Percentiles rank a stretch among this genome's conserved stretches.
phyloP scores from a whole-genome alignment of 73 alveolate genomes.

The Paramecium octaurelia region DNA sequence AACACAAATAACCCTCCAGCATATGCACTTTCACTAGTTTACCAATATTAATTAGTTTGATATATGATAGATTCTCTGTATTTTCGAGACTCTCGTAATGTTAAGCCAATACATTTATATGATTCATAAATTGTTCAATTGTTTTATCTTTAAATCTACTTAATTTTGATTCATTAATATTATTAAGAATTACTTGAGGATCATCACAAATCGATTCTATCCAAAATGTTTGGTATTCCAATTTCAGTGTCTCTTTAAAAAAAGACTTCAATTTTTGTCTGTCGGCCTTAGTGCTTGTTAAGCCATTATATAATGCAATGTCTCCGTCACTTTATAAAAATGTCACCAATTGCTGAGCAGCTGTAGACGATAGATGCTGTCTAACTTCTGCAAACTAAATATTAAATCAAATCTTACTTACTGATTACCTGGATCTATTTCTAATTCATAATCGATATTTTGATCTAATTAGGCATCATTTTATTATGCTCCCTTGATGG shows the following conservation, averaged over 20 bases:
- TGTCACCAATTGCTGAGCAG: constrained; percentile 38
- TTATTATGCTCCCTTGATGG: not conserved
- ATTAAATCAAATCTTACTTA: not conserved
- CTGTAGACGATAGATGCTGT: constrained; percentile 42
- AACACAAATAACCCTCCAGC: constrained; percentile 46
- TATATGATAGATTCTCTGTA: constrained; percentile 12
- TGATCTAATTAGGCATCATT: constrained; percentile 5
- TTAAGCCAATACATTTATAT: constrained; percentile 39
- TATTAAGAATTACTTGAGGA: constrained; percentile 47
- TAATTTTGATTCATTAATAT: constrained; percentile 56
- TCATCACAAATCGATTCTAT: constrained; percentile 62
- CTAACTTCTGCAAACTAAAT: not conserved
- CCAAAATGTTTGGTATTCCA: constrained; percentile 51
- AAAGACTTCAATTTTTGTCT: not conserved
- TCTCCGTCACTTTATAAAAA: constrained; percentile 53
- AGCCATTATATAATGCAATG: constrained; percentile 64
- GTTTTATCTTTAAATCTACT: constrained; percentile 50
- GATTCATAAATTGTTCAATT: constrained; percentile 40
- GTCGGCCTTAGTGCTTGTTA: constrained; percentile 45
- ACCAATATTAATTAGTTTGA: constrained; percentile 58
- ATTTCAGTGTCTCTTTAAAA: not conserved
- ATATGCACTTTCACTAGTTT: constrained; percentile 32
- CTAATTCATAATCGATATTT: constrained; percentile 48
- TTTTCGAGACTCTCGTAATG: constrained; percentile 49
- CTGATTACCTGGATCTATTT: constrained; percentile 32